Conservation (phyloP, 2,329 filamentous ascomycete genomes). For the Aspergillus udagawae region DNA sequence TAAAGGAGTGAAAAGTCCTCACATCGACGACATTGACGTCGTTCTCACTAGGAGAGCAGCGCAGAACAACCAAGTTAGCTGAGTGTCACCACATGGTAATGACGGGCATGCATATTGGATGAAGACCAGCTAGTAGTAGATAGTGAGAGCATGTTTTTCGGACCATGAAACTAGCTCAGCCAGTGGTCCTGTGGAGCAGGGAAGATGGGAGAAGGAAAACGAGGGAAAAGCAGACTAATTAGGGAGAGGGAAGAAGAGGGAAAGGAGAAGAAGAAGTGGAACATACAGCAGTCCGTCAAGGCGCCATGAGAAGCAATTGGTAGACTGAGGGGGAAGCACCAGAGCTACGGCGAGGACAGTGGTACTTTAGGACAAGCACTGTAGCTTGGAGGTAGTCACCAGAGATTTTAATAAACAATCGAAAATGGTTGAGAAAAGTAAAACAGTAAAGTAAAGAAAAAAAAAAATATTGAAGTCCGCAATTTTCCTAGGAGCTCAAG, state of each 20-base stretch:
- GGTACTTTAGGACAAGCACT: neutral
- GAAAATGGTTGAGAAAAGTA: neutral
- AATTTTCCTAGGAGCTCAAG: neutral
- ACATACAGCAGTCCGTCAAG: neutral
- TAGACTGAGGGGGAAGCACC: neutral
- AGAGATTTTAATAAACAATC: constrained; percentile 1
- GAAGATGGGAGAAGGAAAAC: constrained; percentile 11
- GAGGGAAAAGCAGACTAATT: constrained; percentile 2
- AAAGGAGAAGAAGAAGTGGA: constrained; percentile 1
- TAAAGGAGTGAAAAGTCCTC: constrained; percentile 14
- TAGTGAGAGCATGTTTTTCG: neutral
- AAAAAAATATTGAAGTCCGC: neutral
- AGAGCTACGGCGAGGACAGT: neutral
- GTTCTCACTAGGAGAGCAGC: constrained; percentile 20
- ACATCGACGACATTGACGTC: constrained; percentile 29
- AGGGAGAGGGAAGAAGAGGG: constrained; percentile 3
- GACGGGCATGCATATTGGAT: neutral
- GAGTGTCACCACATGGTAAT: constrained; percentile 4
- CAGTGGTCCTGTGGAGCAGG: neutral
- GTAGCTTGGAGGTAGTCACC: too few relatives aligned
- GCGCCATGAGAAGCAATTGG: constrained; percentile 3
- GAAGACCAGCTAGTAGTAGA: neutral
- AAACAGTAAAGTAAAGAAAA: neutral
- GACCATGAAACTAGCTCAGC: neutral
- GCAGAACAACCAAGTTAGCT: constrained; percentile 11